A percentile compares a stretch with the other conserved stretches of the same genome.
phyloP scores from a whole-genome alignment of 2,329 filamentous ascomycete genomes.

The Coniochaeta hoffmannii region DNA sequence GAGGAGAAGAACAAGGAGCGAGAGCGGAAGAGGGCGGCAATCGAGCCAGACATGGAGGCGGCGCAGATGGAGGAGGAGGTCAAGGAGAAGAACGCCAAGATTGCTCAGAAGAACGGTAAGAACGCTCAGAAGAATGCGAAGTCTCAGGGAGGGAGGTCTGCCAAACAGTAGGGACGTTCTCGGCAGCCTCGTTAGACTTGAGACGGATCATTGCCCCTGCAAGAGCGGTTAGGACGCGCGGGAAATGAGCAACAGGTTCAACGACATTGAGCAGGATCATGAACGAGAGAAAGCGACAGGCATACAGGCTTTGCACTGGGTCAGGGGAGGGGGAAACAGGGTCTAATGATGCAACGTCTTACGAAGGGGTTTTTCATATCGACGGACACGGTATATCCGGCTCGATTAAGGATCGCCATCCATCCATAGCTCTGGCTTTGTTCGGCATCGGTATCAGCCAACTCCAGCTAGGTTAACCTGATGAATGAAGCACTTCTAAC shows the following conservation, averaged over 20 bases:
- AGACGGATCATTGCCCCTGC: neutral
- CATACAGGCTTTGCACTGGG: neutral
- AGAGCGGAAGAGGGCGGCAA: constrained; percentile 14
- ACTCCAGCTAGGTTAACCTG: neutral
- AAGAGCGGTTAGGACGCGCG: neutral
- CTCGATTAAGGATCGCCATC: neutral
- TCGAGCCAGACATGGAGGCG: constrained; percentile 10
- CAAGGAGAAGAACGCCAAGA: constrained; percentile 9
- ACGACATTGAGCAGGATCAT: neutral
- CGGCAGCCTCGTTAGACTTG: neutral
- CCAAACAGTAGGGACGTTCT: constrained; percentile 4
- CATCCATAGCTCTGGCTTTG: neutral
- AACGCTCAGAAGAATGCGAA: neutral
- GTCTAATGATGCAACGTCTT: neutral
- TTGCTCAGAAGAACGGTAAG: constrained; percentile 14
- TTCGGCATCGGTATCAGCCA: neutral
- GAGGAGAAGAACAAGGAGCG: constrained; percentile 18
- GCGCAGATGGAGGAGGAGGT: constrained; percentile 6
- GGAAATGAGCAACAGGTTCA: neutral
- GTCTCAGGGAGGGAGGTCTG: neutral
- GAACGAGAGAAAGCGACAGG: neutral
- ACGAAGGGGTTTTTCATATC: neutral
- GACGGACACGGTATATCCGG: neutral
- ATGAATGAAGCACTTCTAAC: neutral
- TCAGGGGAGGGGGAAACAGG: neutral